Base-by-base conservation (phyloP, 805 yeast genomes). In the Saccharomycopsis javanensis region DNA sequence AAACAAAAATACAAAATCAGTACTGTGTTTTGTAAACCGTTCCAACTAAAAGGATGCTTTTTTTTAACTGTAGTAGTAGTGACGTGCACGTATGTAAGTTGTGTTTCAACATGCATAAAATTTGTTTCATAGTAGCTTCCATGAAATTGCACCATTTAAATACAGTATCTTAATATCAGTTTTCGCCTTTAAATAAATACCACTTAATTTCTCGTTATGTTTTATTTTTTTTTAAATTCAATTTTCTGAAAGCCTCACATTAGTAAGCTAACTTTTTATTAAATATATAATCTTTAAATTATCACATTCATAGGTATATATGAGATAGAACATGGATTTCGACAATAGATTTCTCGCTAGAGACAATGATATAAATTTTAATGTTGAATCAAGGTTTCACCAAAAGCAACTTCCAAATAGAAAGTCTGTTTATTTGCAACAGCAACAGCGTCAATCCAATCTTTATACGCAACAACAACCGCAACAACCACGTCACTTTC, bases 321-420 rank as follows among this genome's bases (percentile, higher is more conserved):
- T 20, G 3, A 18, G 15, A 20, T 20, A 18, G 25, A 37, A 42
- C 11, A 55, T 55, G 57, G 57, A 56, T 33, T 38, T 57, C 33
- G 59, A 55, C 16, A 37, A 35, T 34, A 30, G 61, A 13, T 50
- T 56, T 35, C 59, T 58, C 13, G 56, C 58, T 1, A 30, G 61
- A 13, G 50, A 56, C 38, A 58, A 56, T 45, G 55, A 56, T 23
- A 42, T 56, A 13, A 42, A 53, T 34, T 53, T 50, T 42, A 38
- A 50, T 20, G 31, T 58, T 28, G 57, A 58, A 11, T 45, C 54
- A 3, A 35, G 56, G 25, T 58, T 58, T 23, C 45, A 18, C 28
- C 58, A 56, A 15, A 55, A 52, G 33, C 54, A 16, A 18, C 46
- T 56, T 10, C 61, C 61, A 13, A 50, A 53, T 25, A 55, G 61